A percentile compares a stretch with the other conserved stretches of the same genome.
These are phyloP conservation scores for Lentinula aciculospora DNA, from an alignment of 768 basidiomycete species.

Conservation along the genomic window DNA sequence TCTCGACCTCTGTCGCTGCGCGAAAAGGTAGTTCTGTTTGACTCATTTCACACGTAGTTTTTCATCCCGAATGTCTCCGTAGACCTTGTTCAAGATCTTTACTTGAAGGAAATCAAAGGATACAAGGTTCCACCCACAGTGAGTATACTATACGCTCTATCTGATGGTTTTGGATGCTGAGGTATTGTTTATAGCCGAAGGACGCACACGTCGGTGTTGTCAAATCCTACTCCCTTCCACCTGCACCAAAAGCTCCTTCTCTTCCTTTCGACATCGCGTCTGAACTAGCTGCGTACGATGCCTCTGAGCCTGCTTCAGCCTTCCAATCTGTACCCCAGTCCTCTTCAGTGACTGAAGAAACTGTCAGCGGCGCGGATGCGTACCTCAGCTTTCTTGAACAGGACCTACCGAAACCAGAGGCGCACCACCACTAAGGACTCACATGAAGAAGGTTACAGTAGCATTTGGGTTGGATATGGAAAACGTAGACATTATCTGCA, in stretches of 20 bases:
- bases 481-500: background rate
- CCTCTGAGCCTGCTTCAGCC: conserved; percentile 61
- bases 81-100: conserved; percentile 94
- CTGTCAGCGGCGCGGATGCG: conserved; percentile 58
- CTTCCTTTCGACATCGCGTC: conserved; percentile 83
- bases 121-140: conserved; percentile 80
- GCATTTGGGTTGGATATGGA: background rate
- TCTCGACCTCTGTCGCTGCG: conserved; percentile 52
- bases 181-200: conserved; percentile 51
- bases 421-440: conserved; percentile 19
- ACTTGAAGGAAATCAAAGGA: conserved; percentile 81
- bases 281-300: conserved; percentile 84
- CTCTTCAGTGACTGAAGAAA: conserved; percentile 32
- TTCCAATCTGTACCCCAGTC: conserved; percentile 25
- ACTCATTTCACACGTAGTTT: background rate
- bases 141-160: conserved; percentile 24
- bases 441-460: background rate
- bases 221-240: conserved; percentile 74
- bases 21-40: conserved; percentile 54
- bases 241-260: conserved; percentile 66
- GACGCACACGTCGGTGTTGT: conserved; percentile 88
- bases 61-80: conserved; percentile 35
- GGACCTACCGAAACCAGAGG: conserved; percentile 61
- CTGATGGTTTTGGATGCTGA: background rate
- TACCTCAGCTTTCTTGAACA: conserved; percentile 80